Evolutionary conservation across 805 yeast species (phyloP), one percentile per base, ranked within the genome.

Genomic region (Blastobotrys muscicola): DNA sequence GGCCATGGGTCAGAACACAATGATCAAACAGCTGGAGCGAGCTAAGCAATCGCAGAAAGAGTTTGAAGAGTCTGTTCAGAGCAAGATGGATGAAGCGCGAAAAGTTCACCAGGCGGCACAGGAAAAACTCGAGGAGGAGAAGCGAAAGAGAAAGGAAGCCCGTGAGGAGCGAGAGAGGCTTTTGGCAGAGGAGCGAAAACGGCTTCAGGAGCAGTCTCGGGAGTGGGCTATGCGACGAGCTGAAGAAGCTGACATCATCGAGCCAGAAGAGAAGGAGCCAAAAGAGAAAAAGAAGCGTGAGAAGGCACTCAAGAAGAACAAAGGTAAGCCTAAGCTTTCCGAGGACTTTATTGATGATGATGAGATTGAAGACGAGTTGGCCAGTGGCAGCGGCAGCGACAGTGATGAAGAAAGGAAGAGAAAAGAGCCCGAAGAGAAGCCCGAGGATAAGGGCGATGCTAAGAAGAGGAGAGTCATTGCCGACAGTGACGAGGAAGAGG

Each of bases 1-100:
- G n/a, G 75, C 75, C 51, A 74, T 86, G 73, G 96, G 95, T 58
- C 71, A 78, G 40, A 76, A 79, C 45, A 83, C 95, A 0, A 70
- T 87, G 58, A 69, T 75, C 48, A 78, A 75, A 46, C 82, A 87
- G 58, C 70, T 92, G 50, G 82, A 74, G 51, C 75, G 80, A 47
- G 76, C 80, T 26, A 66, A 82, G 41, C 76, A 72, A 20, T 90
- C 85, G 51, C 96, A 92, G 52, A 68, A 70, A 50, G 80, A 73
- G 48, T 79, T 72, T 60, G 89, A 85, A 45, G 60, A 60, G 12
- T 71, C 74, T 45, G 68, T 76, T 42, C 71, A 73, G 42, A 68
- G 68, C 33, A 84, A 77, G 64, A 69, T 90, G 45, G 80, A 72
- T 38, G 86, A 78, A 49, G 97, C 96, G 15, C 74, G 77, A 61